Percentiles rank a stretch among this genome's conserved stretches.
Conservation (phyloP, 1,284 basidiomycete genomes). For the Volvariella volvacea region DNA sequence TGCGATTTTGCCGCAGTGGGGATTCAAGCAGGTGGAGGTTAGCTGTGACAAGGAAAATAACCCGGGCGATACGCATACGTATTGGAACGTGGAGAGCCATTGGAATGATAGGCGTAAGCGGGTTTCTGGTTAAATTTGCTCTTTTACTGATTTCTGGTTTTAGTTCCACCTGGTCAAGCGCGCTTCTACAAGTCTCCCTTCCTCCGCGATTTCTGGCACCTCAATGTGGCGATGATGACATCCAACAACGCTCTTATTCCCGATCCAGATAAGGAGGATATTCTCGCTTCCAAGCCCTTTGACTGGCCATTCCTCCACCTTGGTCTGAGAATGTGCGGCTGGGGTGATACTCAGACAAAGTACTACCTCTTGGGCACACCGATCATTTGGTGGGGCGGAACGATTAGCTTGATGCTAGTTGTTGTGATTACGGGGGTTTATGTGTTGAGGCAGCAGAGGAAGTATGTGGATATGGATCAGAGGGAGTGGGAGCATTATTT, state of each 20-base stretch:
- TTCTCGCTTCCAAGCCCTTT: conserved; percentile 84
- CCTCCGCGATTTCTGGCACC: conserved; percentile 95
- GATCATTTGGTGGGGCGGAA: conserved; percentile 86
- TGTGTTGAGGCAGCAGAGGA: conserved; percentile 79
- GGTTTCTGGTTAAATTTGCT: neutral
- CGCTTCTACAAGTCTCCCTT: conserved; percentile 90
- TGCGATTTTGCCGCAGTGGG: conserved; percentile 91
- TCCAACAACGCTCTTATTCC: conserved; percentile 98
- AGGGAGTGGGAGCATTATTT: conserved; percentile 81
- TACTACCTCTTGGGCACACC: conserved; percentile 95
- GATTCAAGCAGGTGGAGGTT: conserved; percentile 98
- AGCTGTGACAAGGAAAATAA: conserved; percentile 89
- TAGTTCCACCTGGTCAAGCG: conserved; percentile 79
- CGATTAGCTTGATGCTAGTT: conserved; percentile 59
- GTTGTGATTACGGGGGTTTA: conserved; percentile 60
- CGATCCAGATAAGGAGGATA: conserved; percentile 97
- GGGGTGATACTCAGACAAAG: conserved; percentile 85
- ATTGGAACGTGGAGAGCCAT: conserved; percentile 98
- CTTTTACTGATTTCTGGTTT: conserved; percentile 2
- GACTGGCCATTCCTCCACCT: conserved; percentile 93
- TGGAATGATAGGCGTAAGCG: conserved; percentile 85
- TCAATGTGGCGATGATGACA: conserved; percentile 99
- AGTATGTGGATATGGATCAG: conserved; percentile 87
- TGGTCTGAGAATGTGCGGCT: conserved; percentile 95
- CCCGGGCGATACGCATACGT: conserved; percentile 79